phyloP scores from a whole-genome alignment of 116 monocot species.

The Cymodocea nodosa region DNA sequence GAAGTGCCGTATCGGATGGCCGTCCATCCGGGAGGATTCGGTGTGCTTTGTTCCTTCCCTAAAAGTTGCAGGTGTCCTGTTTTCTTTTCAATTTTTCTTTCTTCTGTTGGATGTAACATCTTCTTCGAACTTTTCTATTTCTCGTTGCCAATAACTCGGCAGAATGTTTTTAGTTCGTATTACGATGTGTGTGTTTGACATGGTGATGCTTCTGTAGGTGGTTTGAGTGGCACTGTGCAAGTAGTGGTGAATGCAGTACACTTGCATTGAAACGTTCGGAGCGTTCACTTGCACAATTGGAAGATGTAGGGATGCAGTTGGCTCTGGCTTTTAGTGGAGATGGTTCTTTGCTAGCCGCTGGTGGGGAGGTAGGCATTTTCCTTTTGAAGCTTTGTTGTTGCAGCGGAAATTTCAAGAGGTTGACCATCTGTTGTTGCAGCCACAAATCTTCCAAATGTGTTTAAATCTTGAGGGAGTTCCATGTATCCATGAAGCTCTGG shows the following conservation, averaged over 20 bases:
- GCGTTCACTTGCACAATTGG: constrained; percentile 25
- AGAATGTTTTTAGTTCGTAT: too few species aligned
- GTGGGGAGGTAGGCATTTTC: constrained; percentile 45
- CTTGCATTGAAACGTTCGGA: constrained; percentile 32
- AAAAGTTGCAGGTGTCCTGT: constrained; percentile 50
- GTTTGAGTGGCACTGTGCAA: constrained; percentile 44
- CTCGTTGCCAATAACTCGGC: too few species aligned
- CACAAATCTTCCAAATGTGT: too few species aligned
- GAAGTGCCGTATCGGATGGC: constrained; percentile 83
- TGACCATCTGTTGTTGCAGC: too few species aligned
- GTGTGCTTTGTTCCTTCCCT: constrained; percentile 59
- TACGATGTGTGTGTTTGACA: background rate
- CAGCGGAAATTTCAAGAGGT: too few species aligned
- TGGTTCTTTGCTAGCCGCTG: constrained; percentile 62
- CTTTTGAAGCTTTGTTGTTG: background rate
- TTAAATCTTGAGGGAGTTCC: too few species aligned
- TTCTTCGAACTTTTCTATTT: too few species aligned
- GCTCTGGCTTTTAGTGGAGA: constrained; percentile 54
- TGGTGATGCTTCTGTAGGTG: constrained; percentile 15
- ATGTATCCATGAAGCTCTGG: too few species aligned
- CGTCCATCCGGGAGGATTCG: constrained; percentile 69
- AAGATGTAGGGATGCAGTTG: constrained; percentile 47
- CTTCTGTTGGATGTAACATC: background rate
- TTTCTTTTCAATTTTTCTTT: constrained; percentile 1
- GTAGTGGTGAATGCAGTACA: constrained; percentile 3